These are phyloP conservation scores for Penicillium steckii DNA, from an alignment of 495 filamentous ascomycete species.

Conservation along the genomic window DNA sequence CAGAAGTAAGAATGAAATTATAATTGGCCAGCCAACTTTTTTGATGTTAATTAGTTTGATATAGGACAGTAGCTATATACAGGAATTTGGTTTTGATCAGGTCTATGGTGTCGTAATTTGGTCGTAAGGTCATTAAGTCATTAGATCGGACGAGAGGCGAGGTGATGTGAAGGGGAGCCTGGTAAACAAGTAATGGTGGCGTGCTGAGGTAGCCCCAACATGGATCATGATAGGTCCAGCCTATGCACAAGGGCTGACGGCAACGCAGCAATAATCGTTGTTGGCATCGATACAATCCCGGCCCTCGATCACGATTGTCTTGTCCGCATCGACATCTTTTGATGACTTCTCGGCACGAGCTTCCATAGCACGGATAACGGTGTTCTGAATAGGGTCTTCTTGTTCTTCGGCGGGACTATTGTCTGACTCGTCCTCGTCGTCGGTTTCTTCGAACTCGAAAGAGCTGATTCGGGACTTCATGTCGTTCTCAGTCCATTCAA, in stretches of 20 bases:
- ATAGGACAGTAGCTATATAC: conserved; percentile 19
- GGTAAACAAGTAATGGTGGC: not conserved
- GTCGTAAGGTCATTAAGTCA: conserved; percentile 17
- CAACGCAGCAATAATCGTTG: not conserved
- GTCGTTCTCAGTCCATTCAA: conserved; percentile 42
- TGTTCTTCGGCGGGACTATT: not conserved
- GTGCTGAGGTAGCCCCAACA: not conserved
- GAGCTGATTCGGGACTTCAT: conserved; percentile 44
- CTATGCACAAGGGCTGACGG: not conserved
- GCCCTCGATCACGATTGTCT: not conserved
- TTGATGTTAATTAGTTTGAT: conserved; percentile 5
- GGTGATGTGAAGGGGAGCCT: not conserved
- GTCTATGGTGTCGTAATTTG: conserved; percentile 11
- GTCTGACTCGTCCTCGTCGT: conserved; percentile 35
- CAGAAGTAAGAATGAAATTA: not conserved
- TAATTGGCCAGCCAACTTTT: conserved; percentile 17
- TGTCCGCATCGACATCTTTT: not conserved
- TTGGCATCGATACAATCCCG: not conserved
- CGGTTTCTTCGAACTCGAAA: conserved; percentile 40
- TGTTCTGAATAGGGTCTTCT: not conserved
- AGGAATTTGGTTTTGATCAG: conserved; percentile 14
- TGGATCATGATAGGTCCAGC: not conserved
- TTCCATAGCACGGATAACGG: not conserved
- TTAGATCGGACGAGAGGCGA: conserved; percentile 12
- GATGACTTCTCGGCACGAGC: not conserved